These are phyloP conservation scores for Boechera stricta DNA, from an alignment of 345 rosid species.

Conservation along the genomic window DNA sequence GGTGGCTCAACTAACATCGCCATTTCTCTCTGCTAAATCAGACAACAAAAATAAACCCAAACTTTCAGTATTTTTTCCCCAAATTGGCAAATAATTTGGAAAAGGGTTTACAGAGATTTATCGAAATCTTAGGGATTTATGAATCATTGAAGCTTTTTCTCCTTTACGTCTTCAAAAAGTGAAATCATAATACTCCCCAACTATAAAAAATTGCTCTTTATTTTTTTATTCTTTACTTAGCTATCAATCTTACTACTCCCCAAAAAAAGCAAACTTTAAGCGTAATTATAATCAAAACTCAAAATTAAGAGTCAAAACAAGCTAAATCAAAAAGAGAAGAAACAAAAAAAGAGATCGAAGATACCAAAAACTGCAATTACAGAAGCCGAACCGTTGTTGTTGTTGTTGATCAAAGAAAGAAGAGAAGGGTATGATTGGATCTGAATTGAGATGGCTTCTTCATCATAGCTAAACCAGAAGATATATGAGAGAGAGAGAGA, in stretches of 20 bases:
- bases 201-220: neutral
- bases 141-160: slow-evolving; percentile 39
- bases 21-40: slow-evolving; percentile 53
- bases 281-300: slow-evolving; percentile 27
- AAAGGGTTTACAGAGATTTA: slow-evolving; percentile 32
- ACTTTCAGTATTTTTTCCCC: neutral
- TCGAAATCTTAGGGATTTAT: slow-evolving; percentile 18
- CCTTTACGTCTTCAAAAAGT: slow-evolving; percentile 32
- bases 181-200: neutral
- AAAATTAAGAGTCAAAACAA: neutral
- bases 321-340: neutral
- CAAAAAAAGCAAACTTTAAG: slow-evolving; percentile 34
- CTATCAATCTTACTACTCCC: slow-evolving; percentile 46
- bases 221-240: slow-evolving; percentile 37
- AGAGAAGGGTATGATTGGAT: slow-evolving; percentile 45
- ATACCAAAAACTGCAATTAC: slow-evolving; percentile 23
- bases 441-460: slow-evolving; percentile 42
- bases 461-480: slow-evolving; percentile 41
- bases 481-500: slow-evolving; percentile 28
- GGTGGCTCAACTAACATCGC: slow-evolving; percentile 90
- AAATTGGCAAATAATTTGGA: slow-evolving; percentile 4
- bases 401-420: slow-evolving; percentile 33
- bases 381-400: slow-evolving; percentile 30
- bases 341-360: neutral
- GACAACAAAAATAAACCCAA: neutral